Evolutionary conservation across 495 filamentous ascomycete genomes (phyloP).

Genomic region (Penicillium silybi): DNA sequence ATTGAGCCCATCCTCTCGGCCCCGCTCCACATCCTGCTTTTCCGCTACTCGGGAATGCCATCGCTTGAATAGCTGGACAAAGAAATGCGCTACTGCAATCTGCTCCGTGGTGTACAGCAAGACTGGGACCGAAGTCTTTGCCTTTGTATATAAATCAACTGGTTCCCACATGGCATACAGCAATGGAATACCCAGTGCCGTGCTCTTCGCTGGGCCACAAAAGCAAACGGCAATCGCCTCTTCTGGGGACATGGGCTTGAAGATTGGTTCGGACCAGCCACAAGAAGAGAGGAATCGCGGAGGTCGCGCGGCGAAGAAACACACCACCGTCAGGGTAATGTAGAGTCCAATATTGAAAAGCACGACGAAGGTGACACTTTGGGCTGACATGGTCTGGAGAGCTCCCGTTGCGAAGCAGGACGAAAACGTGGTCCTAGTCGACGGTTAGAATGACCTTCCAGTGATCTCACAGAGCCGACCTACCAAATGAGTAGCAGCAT

Average conservation of each 20-base stretch:
- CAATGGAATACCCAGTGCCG: conserved; percentile 50
- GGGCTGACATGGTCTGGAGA: conserved; percentile 41
- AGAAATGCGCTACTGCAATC: conserved; percentile 51
- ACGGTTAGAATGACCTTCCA: neutral
- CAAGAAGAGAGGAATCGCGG: conserved; percentile 23
- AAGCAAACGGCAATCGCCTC: conserved; percentile 54
- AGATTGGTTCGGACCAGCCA: conserved; percentile 20
- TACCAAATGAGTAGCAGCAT: conserved; percentile 51
- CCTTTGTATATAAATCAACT: conserved; percentile 45
- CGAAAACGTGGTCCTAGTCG: conserved; percentile 48
- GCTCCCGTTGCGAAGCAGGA: conserved; percentile 52
- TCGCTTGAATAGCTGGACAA: conserved; percentile 49
- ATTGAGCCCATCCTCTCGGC: neutral
- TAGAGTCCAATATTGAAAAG: conserved; percentile 53
- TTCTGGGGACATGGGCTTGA: conserved; percentile 41
- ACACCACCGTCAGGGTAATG: conserved; percentile 45
- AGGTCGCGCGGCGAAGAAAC: conserved; percentile 45
- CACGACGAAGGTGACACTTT: conserved; percentile 48
- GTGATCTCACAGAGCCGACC: conserved; percentile 12
- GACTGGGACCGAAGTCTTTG: conserved; percentile 51
- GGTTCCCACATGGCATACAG: conserved; percentile 52
- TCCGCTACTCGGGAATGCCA: conserved; percentile 38
- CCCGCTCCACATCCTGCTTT: conserved; percentile 17
- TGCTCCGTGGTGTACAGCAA: conserved; percentile 55
- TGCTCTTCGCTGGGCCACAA: conserved; percentile 56